Base-by-base conservation (phyloP, 345 rosid genomes). In the Aegle marmelos region DNA sequence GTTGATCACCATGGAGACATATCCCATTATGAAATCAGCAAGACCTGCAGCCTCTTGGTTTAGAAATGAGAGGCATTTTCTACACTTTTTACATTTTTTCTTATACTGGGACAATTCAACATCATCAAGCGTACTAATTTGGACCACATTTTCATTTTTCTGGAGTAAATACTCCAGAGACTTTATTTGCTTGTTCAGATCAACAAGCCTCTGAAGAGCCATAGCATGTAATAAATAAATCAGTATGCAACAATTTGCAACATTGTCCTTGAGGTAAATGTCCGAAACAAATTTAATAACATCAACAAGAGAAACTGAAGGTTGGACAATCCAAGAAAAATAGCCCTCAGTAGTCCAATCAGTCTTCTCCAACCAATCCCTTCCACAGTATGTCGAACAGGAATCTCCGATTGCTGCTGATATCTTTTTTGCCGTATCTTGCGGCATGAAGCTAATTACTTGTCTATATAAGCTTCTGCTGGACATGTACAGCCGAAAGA, bases 131-230 rank as follows among this genome's bases (percentile, higher is more conserved):
- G 80, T 68, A 81, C 88, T 79, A 82, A 45, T 79, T 78, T 85
- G 79, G 61, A 86, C 65, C 72, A 73, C 65, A 84, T 73, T 76
- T 72, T 80, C 86, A 81, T 73, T 86, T 30, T 82, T 84, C 79
- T 86, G 86, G 81, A 85, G 85, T 71, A 91, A 67, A 84, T 90
- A 96, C 77, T 85, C 89, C 36, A 86, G 87, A 78, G 94, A 88
- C 30, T 86, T 91, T 68, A 90, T 87, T 82, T 83, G 85, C 87
- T 92, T 90, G 79, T 91, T 94, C 91, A 96, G 77, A 87, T 96
- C 98, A 80, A 78, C 89, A 79, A 94, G 94, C 85, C 98, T 90
- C 88, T 92, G 98, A 82, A 96, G 82, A 78, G 89, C 87, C 83
- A 91, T 86, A 75, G 82, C 83, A 68, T 86, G 89, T 77, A 94